phyloP scores from a whole-genome alignment of 1,284 basidiomycete species.

The Ustilago trichophora region DNA sequence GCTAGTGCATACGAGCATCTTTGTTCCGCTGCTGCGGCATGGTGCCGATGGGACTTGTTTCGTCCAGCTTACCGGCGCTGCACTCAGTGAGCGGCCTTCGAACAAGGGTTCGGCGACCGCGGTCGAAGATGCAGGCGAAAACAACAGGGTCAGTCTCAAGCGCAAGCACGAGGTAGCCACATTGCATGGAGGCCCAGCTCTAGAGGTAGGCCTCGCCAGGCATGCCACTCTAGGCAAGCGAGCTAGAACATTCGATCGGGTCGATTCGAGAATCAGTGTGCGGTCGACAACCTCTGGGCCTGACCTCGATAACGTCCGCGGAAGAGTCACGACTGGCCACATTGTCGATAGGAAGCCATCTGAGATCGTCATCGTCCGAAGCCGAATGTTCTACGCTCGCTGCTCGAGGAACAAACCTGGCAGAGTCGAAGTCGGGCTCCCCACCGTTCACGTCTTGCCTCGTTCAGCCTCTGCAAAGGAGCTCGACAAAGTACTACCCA shows the following conservation, averaged over 20 bases:
- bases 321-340: background rate
- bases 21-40: slow-evolving; percentile 72
- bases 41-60: slow-evolving; percentile 74
- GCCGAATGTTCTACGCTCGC: slow-evolving; percentile 76
- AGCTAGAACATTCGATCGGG: slow-evolving; percentile 6
- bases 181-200: background rate
- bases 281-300: slow-evolving; percentile 12
- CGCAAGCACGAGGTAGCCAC: slow-evolving; percentile 18
- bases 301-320: slow-evolving; percentile 1
- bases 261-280: slow-evolving; percentile 17
- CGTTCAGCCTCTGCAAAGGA: slow-evolving; percentile 20
- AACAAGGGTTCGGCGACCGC: background rate
- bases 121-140: background rate
- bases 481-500: slow-evolving; percentile 35
- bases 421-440: slow-evolving; percentile 73
- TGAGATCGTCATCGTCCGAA: slow-evolving; percentile 73
- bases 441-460: slow-evolving; percentile 69
- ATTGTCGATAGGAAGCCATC: slow-evolving; percentile 56
- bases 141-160: background rate
- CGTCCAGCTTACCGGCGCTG: slow-evolving; percentile 79
- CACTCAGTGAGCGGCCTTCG: slow-evolving; percentile 70
- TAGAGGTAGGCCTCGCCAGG: background rate
- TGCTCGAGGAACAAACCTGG: slow-evolving; percentile 71
- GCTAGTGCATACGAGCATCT: slow-evolving; percentile 77
- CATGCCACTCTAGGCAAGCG: slow-evolving; percentile 4